Base-by-base conservation (phyloP, 768 basidiomycete species). In the Mycena venus region DNA sequence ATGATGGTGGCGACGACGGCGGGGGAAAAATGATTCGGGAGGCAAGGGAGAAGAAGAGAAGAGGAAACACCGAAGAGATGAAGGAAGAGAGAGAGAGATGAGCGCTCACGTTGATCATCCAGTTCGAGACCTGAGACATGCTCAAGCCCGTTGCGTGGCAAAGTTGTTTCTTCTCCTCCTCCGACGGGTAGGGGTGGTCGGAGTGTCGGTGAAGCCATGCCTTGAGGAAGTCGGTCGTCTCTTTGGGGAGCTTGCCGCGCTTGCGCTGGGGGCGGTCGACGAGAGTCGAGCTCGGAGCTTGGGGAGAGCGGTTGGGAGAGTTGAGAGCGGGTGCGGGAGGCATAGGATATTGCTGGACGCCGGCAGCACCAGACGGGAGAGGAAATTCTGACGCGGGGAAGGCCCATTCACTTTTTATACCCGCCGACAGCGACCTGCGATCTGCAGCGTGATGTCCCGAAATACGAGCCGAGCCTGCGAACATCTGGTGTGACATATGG, bases 111-210 rank as follows among this genome's bases (percentile, higher is more conserved):
- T 96, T 96, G 80, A 96, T 96, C 95, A 96, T 96, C 95, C 95
- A 96, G 82, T 96, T 96, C 64, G 94, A 95, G 0, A 96, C 94
- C 83, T 96, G 95, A 83, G 89, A 91, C 94, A 96, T 96, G 85
- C 92, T 94, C 75, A 96, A 85, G 29, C 94, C 94, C 1, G 95
- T 96, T 47, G 94, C 93, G 78, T 93, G 91, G 83, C 95, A 96
- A 76, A 96, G 85, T 81, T 94, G 93, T 80, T 96, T 96, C 85
- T 96, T 96, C 88, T 96, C 95, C 74, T 96, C 94, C 82, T 96
- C 95, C 77, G 91, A 93, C 36, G 95, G 95, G 82, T 96, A 96
- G 29, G 95, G 95, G 78, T 96, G 95, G 81, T 96, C 95, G 2
- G 93, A 93, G 80, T 96, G 95, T 75, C 93, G 91, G 80, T 96